Base-by-base conservation (phyloP, 371 early-diverging fungal species). In the Haplosporangium sp. region DNA sequence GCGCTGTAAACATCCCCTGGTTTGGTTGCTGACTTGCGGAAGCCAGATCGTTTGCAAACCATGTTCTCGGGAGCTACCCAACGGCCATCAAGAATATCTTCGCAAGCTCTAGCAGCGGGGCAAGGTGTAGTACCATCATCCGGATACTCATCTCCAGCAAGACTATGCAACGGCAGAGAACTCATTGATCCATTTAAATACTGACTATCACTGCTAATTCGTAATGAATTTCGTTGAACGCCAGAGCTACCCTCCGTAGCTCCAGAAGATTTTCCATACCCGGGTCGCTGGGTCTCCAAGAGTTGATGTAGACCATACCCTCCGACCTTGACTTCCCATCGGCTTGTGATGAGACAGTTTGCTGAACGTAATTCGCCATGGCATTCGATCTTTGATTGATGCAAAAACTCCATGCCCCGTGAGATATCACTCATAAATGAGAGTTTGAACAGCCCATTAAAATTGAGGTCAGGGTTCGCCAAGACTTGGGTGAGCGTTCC, bases 291-390 rank as follows among this genome's bases (percentile, higher is more conserved):
- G 0, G 83, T 65, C 5, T 72, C 82, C 8, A 67, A 67, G 37
- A 85, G 74, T 13, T 74, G 64, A 7, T 63, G 47, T 17, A 88
- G 50, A 6, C 88, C 88, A 72, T 87, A 88, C 34, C 86, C 86
- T 4, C 85, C 79, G 34, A 88, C 82, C 63, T 88, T 88, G n/a
- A 88, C 78, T 42, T 88, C 88, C 88, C 87, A 88, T 11, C 85
- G 83, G 34, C 86, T 86, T 9, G 88, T 84, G 35, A 88, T 83
- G 72, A 86, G 70, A 56, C 88, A 88, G 34, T 83, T 83, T 27
- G 69, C 59, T 3, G 88, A 87, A 5, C 85, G 84, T 20, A 88
- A 59, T 40, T 73, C 81, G 11, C 88, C 86, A 45, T 88, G 88
- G 63, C 69, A 73, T 48, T 67, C 61, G 55, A 88, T 84, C 59